These are phyloP conservation scores for Hansenula anomala DNA, from an alignment of 1,139 yeast species.

Conservation along the genomic window DNA sequence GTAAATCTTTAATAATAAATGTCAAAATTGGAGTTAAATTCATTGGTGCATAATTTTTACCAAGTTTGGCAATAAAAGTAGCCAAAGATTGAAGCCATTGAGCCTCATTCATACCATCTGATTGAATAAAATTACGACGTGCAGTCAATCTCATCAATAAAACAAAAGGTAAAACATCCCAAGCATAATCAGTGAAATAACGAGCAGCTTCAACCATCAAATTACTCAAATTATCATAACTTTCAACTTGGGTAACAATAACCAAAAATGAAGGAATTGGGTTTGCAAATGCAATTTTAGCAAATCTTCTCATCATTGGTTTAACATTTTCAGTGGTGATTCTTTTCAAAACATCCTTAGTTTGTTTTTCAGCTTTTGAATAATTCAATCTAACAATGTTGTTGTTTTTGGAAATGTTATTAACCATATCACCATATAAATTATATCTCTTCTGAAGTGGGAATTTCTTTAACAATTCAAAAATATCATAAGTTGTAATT, in stretches of 20 bases:
- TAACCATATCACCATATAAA: slow-evolving; percentile 79
- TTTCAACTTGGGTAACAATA: slow-evolving; percentile 72
- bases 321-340: slow-evolving; percentile 81
- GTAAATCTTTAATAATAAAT: slow-evolving; percentile 62
- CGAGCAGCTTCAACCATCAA: slow-evolving; percentile 78
- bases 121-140: slow-evolving; percentile 65
- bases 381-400: slow-evolving; percentile 59
- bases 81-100: slow-evolving; percentile 83
- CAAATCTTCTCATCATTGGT: slow-evolving; percentile 71
- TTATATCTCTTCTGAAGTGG: slow-evolving; percentile 66
- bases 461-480: slow-evolving; percentile 45
- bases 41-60: slow-evolving; percentile 48
- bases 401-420: slow-evolving; percentile 47
- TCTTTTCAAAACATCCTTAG: slow-evolving; percentile 77
- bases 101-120: slow-evolving; percentile 76
- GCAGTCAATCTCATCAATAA: slow-evolving; percentile 67
- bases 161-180: slow-evolving; percentile 81
- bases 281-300: slow-evolving; percentile 72
- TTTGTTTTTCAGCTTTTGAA: slow-evolving; percentile 71
- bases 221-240: slow-evolving; percentile 82
- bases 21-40: slow-evolving; percentile 53
- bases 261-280: slow-evolving; percentile 75
- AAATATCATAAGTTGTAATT: slow-evolving; percentile 58
- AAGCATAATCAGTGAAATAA: slow-evolving; percentile 72
- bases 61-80: slow-evolving; percentile 60